Base-by-base conservation (phyloP, 2,329 filamentous ascomycete species). In the Stylonectria norvegica region DNA sequence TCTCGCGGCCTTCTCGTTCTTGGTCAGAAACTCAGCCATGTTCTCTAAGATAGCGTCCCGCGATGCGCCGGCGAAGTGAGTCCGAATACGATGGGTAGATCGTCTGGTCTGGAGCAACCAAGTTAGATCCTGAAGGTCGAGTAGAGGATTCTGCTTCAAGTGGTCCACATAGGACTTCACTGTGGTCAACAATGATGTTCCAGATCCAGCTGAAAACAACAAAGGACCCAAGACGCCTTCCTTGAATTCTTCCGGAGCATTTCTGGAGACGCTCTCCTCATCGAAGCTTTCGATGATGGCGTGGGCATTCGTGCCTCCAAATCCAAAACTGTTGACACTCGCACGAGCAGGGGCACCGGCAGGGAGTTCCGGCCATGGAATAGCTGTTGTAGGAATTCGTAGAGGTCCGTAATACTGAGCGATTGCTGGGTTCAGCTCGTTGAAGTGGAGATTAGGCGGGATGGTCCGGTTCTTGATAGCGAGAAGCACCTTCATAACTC, bases 381-480 rank as follows among this genome's bases (percentile, higher is more conserved):
- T n/a, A 3, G 29, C 27, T 14, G 32, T 25, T 6, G 41, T 49
- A 3, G 51, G 45, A 16, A 56, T 39, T 17, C 51, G 34, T 2
- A 55, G 36, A 10, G 42, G 34, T 19, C 42, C 40, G 28, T 49
- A 51, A n/a, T 35, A 49, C 0, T 42, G 45, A 1, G 27, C n/a
- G 5, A 47, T 36, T 55, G 65, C 67, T 19, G 63, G 64, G 39
- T 74, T 75, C 2, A 69, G 65, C 4, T 63, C 48, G 50, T 72
- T 67, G 57, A 73, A 73, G 47, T 71, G 66, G 30, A 68, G 57
- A 48, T 73, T 73, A 2, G 70, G 70, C 9, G 70, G 55, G 16
- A 75, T 66, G 40, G 69, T 68, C 5, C 65, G 65, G 38, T 67
- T 59, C 50, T 73, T 68, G 7, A 75, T 58, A 57, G 69, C 71